These are phyloP conservation scores for Gossypium armourianum DNA, from an alignment of 441 rosid genomes.

Conservation along the genomic window DNA sequence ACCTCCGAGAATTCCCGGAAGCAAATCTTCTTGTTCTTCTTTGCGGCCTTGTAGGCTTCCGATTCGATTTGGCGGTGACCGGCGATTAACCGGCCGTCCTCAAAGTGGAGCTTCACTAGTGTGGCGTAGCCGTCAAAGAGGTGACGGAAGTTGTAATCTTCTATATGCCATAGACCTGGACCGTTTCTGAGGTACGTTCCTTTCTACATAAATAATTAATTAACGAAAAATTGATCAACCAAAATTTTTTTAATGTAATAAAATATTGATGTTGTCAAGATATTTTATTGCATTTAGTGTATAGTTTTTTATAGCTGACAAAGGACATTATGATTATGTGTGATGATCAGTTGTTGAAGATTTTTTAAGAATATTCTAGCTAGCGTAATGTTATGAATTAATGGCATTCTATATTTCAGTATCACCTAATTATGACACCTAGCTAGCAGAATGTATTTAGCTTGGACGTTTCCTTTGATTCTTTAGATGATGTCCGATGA, in stretches of 20 bases:
- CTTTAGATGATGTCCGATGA: too few relatives aligned
- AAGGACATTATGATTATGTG: background rate
- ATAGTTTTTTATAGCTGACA: background rate
- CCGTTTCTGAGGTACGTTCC: conserved; percentile 90
- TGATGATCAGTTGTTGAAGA: background rate
- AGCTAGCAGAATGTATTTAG: too few relatives aligned
- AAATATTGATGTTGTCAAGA: background rate
- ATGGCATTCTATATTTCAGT: too few relatives aligned
- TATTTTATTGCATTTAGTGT: background rate
- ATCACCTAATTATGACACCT: too few relatives aligned
- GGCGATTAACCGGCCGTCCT: conserved; percentile 46
- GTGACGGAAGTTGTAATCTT: conserved; percentile 74
- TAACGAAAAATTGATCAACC: background rate
- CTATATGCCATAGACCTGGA: conserved; percentile 82
- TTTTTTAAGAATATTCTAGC: background rate
- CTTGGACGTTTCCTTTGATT: too few relatives aligned
- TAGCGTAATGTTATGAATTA: background rate
- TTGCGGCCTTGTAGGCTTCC: conserved; percentile 76
- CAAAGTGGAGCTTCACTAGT: conserved; percentile 55
- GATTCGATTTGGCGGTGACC: conserved; percentile 82
- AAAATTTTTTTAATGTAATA: background rate
- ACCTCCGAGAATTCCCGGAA: conserved; percentile 87
- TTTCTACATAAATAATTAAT: conserved; percentile 37
- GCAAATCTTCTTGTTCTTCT: conserved; percentile 50
- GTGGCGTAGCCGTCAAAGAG: conserved; percentile 91